Conservation (phyloP, 257 asterid species). For the Nicotiana tomentosiformis region DNA sequence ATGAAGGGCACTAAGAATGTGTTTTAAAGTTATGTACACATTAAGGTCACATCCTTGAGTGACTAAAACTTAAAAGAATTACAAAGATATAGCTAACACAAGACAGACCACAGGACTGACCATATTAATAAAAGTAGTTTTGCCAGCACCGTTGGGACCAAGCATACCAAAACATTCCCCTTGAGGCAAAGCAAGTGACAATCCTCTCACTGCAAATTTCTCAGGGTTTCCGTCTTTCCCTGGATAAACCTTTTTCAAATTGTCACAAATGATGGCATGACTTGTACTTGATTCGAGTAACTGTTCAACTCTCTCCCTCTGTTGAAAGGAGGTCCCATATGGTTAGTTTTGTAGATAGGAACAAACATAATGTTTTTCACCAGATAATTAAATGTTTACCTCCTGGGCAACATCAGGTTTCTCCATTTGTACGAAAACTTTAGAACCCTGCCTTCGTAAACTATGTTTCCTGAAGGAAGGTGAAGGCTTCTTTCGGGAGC, state of each 20-base stretch:
- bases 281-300: constrained; percentile 54
- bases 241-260: constrained; percentile 74
- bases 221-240: constrained; percentile 91
- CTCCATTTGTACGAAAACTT: constrained; percentile 64
- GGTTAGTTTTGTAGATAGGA: constrained; percentile 9
- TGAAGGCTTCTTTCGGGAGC: constrained; percentile 36
- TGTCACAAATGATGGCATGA: constrained; percentile 62
- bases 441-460: constrained; percentile 70
- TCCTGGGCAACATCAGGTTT: constrained; percentile 77
- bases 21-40: not conserved
- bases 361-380: not conserved
- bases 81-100: not conserved
- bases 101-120: constrained; percentile 33
- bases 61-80: not conserved
- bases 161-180: constrained; percentile 99
- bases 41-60: not conserved
- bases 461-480: constrained; percentile 62
- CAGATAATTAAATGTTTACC: constrained; percentile 32
- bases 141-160: constrained; percentile 99
- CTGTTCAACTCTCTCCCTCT: constrained; percentile 89
- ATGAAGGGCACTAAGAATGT: not conserved
- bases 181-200: constrained; percentile 87
- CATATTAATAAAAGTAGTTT: constrained; percentile 94
- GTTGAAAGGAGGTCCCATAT: constrained; percentile 16
- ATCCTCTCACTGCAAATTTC: constrained; percentile 80